Evolutionary conservation across 2,329 filamentous ascomycete genomes (phyloP).

Genomic region (Basipetospora chlamydospora): DNA sequence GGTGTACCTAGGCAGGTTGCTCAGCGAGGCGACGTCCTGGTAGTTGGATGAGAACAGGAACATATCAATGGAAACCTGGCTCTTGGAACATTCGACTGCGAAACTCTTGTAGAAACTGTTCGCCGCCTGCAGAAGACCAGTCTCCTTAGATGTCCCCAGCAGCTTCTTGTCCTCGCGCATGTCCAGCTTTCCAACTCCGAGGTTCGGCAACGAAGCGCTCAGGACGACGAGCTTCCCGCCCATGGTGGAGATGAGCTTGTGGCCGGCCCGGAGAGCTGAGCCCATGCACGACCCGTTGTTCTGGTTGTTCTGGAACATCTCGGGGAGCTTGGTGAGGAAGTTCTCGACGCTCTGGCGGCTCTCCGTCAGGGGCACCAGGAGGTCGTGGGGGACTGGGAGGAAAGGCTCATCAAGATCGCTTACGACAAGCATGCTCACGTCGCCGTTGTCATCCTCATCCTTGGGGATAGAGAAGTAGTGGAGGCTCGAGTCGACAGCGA

Average conservation of each 20-base stretch:
- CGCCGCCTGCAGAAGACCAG: slow-evolving; percentile 69
- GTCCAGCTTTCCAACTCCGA: slow-evolving; percentile 79
- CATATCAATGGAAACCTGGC: slow-evolving; percentile 97
- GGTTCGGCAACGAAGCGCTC: slow-evolving; percentile 76
- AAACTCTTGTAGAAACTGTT: slow-evolving; percentile 99
- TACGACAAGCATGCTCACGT: slow-evolving; percentile 84
- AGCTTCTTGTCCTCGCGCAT: slow-evolving; percentile 95
- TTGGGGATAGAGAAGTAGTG: slow-evolving; percentile 94
- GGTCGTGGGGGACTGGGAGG: slow-evolving; percentile 80
- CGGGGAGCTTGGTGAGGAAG: slow-evolving; percentile 79
- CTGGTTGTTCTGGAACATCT: slow-evolving; percentile 94
- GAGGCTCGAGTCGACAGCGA: slow-evolving; percentile 85
- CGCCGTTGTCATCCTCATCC: slow-evolving; percentile 69
- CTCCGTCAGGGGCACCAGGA: slow-evolving; percentile 79
- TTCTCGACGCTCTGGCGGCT: slow-evolving; percentile 81
- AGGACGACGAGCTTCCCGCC: slow-evolving; percentile 92
- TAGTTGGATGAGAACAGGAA: slow-evolving; percentile 93
- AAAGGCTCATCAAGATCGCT: slow-evolving; percentile 95
- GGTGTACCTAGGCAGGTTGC: slow-evolving; percentile 89
- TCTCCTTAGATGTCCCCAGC: slow-evolving; percentile 87
- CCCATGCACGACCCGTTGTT: slow-evolving; percentile 88
- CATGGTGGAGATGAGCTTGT: slow-evolving; percentile 87
- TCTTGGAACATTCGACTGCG: slow-evolving; percentile 96
- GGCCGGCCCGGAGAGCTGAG: slow-evolving; percentile 77
- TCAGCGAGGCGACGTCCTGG: slow-evolving; percentile 91